Base-by-base conservation (phyloP, 177 flowering plant genomes). In the Vitis hybrid region DNA sequence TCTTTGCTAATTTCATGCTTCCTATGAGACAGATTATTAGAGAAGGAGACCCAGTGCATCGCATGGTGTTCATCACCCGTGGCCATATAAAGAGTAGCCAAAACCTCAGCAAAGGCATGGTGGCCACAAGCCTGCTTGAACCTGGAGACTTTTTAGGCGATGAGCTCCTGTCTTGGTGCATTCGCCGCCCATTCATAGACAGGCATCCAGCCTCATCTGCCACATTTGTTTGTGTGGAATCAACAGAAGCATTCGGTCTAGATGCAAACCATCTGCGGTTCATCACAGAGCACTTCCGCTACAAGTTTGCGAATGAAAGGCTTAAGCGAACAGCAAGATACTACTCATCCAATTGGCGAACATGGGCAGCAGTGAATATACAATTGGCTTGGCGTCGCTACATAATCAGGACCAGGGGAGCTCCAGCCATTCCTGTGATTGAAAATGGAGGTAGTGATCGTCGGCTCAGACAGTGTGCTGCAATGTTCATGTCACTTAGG, bases 21-120 rank as follows among this genome's bases (percentile, higher is more conserved):
- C 14, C 29, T 26, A 16, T 71, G 10, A n/a, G 15, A 69, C 85
- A 95, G 99, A 84, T 95, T 14, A 87, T 90, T 18, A 81, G 93
- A 77, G 99, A 95, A 87, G 97, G 99, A 59, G 97, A 95, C 56
- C 98, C 98, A 1, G 99, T 95, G 70, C 91, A 76, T 31, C 75
- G 93, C 10, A 91, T 95, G 86, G 82, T 91, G 53, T 95, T 95
- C 77, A 80, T 95, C 0, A 87, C 90, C 4, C 83, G 85, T 1
- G 99, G 99, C 9, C 86, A 83, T n/a, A 71, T 93, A 48, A 77
- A 83, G 62, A 84, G 99, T 29, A 77, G 77, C 79, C 99, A 95
- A 74, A 85, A 67, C 76, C 93, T 95, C 0, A 89, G 97, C 85
- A 86, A 85, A 77, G 99, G 97, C 65, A 70, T 84, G 83, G 80